A percentile compares a stretch with the other conserved stretches of the same genome.
Conservation (phyloP, 768 basidiomycete species). For the Amanita rimosa region DNA sequence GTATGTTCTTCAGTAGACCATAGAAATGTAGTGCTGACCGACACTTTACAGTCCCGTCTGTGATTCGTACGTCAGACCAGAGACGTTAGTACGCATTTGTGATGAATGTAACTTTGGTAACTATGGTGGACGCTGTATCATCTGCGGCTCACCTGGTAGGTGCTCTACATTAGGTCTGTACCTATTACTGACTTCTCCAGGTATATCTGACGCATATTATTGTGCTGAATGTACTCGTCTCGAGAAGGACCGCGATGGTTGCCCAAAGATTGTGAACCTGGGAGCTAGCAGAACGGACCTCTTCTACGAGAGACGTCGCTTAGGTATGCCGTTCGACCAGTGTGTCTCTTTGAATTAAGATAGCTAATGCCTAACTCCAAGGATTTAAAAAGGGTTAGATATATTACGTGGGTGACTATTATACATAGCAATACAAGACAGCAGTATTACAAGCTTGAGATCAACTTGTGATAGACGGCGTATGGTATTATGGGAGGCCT, state of each 20-base stretch:
- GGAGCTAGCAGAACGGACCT: slow-evolving; percentile 88
- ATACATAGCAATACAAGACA: slow-evolving; percentile 7
- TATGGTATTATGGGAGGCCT: slow-evolving; percentile 51
- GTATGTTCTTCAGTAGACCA: slow-evolving; percentile 30
- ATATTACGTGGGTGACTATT: background rate
- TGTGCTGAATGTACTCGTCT: slow-evolving; percentile 95
- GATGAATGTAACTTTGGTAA: slow-evolving; percentile 99
- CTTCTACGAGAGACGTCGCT: slow-evolving; percentile 82
- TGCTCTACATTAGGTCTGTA: background rate
- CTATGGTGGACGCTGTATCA: slow-evolving; percentile 95
- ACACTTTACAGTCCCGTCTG: slow-evolving; percentile 70
- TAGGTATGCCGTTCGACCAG: slow-evolving; percentile 39
- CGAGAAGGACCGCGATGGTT: slow-evolving; percentile 96
- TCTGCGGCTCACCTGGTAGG: slow-evolving; percentile 90
- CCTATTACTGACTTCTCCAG: slow-evolving; percentile 25
- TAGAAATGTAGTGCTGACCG: background rate
- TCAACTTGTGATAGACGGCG: slow-evolving; percentile 40
- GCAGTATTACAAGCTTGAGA: slow-evolving; percentile 6
- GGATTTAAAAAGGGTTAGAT: slow-evolving; percentile 62
- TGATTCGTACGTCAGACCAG: slow-evolving; percentile 98
- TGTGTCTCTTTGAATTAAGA: background rate
- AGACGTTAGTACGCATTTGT: slow-evolving; percentile 95
- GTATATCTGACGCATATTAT: slow-evolving; percentile 98
- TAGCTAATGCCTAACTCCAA: slow-evolving; percentile 13
- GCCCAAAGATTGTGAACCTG: slow-evolving; percentile 97